Base-by-base conservation (phyloP, 345 rosid species). In the Lenwebbia sp. region DNA sequence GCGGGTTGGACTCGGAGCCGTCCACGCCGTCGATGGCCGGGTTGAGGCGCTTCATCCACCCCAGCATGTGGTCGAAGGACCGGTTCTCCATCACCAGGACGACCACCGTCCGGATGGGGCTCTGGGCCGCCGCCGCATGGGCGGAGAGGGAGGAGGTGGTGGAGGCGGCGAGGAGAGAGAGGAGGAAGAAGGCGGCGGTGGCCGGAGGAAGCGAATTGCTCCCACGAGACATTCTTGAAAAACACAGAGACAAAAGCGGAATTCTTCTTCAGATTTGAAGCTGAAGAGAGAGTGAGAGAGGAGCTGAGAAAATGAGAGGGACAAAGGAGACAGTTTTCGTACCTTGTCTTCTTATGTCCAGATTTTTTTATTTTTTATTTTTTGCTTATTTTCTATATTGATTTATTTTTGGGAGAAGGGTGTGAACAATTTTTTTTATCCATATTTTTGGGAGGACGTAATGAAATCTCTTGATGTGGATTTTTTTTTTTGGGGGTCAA, bases 61-160 rank as follows among this genome's bases (percentile, higher is more conserved):
- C 99, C 7, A 97, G 90, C 99, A 96, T 97, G 93, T 96, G 99
- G 84, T 97, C 99, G 81, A 97, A 96, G 0, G 99, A 97, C 78
- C 99, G 89, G 87, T 97, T 97, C 85, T 97, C 99, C 99, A 96
- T 97, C 30, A 97, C 98, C 1, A 97, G 83, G 3, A 96, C 94
- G 5, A 97, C 98, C 0, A 97, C 86, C 41, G 95, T 95, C 87
- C 93, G 92, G 87, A 97, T 93, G 13, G 96, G 95, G 53, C 87
- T 86, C 76, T 65, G 2, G 6, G 52, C 1, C 10, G 50, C 50
- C 50, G 33, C 88, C 91, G 26, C 86, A 51, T 57, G 89, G 55
- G 40, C 86, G n/a, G 10, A 88, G 41, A 6, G 86, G 28, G 54
- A 88, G 14, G 47, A 75, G 44, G 75, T 83, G 28, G 30, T 74